Evolutionary conservation across 192 early-diverging fungal species (phyloP).

Genomic region (Chytriomyces sp.): DNA sequence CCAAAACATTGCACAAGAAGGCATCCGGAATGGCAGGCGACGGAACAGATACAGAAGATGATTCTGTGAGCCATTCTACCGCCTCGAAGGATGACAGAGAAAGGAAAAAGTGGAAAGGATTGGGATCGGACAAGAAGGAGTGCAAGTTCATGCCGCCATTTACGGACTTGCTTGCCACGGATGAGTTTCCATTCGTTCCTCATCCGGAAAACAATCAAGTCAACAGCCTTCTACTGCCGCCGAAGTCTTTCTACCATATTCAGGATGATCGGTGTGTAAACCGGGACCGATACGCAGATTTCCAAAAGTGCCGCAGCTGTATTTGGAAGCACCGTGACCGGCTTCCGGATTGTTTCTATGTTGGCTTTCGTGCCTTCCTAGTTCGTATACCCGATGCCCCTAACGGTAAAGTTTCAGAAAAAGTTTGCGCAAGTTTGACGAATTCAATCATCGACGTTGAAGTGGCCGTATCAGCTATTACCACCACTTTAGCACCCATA

Average conservation of each 20-base stretch:
- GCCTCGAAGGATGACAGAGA: too few relatives aligned
- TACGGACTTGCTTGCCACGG: slow-evolving; percentile 1
- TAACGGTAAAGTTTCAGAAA: too few relatives aligned
- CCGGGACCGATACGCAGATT: not conserved
- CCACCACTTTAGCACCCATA: too few relatives aligned
- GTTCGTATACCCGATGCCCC: not conserved
- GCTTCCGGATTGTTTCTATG: slow-evolving; percentile 24
- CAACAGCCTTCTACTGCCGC: slow-evolving; percentile 9
- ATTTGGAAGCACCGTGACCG: slow-evolving; percentile 28
- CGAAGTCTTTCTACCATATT: slow-evolving; percentile 2
- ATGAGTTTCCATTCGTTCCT: slow-evolving; percentile 8
- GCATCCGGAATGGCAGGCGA: too few relatives aligned
- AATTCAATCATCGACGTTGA: not conserved
- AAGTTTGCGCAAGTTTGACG: not conserved
- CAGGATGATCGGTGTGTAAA: slow-evolving; percentile 26
- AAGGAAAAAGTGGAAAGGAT: too few relatives aligned
- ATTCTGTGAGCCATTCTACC: too few relatives aligned
- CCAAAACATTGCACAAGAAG: not conserved
- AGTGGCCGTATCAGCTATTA: too few relatives aligned
- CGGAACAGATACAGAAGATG: not conserved
- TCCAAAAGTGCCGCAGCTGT: slow-evolving; percentile 15
- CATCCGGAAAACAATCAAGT: not conserved
- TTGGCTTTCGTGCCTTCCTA: slow-evolving; percentile 21
- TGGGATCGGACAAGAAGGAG: not conserved
- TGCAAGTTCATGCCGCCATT: slow-evolving; percentile 5